phyloP scores from a whole-genome alignment of 208 protist genomes.

The Trypanosoma cruzi region DNA sequence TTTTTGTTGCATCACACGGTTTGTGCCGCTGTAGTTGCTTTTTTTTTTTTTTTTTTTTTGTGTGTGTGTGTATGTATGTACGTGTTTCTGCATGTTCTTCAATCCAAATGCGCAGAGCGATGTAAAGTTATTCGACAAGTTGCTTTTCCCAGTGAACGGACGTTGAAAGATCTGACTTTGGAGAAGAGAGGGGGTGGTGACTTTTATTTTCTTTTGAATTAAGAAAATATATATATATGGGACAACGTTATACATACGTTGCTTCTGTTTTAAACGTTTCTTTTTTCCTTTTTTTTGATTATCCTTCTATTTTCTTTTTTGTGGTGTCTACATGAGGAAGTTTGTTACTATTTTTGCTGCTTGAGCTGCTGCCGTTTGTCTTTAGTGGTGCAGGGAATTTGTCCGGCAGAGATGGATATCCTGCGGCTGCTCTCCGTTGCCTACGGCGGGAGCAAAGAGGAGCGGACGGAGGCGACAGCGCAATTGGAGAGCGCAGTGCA shows the following conservation, averaged over 20 bases:
- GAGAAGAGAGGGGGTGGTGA: conserved; percentile 6
- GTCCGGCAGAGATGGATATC: conserved; percentile 41
- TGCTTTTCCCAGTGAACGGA: too few relatives aligned
- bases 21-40: background rate
- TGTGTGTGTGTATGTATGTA: conserved; percentile 6
- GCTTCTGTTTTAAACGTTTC: background rate
- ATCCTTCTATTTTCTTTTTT: background rate
- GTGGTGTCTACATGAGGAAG: background rate
- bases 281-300: conserved; percentile 1
- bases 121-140: too few relatives aligned
- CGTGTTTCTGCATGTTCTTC: conserved; percentile 1
- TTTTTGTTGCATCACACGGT: background rate
- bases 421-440: conserved; percentile 73
- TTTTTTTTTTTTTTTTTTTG: background rate
- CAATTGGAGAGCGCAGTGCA: conserved; percentile 59
- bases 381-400: too few relatives aligned
- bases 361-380: background rate
- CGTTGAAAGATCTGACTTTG: too few relatives aligned
- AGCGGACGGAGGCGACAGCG: conserved; percentile 64
- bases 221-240: too few relatives aligned
- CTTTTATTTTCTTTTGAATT: too few relatives aligned
- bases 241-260: background rate
- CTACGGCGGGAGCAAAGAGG: conserved; percentile 76
- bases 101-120: background rate
- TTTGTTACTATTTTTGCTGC: conserved; percentile 1